Base-by-base conservation (phyloP, 2,329 filamentous ascomycete genomes). In the Scytalidium lignicola region DNA sequence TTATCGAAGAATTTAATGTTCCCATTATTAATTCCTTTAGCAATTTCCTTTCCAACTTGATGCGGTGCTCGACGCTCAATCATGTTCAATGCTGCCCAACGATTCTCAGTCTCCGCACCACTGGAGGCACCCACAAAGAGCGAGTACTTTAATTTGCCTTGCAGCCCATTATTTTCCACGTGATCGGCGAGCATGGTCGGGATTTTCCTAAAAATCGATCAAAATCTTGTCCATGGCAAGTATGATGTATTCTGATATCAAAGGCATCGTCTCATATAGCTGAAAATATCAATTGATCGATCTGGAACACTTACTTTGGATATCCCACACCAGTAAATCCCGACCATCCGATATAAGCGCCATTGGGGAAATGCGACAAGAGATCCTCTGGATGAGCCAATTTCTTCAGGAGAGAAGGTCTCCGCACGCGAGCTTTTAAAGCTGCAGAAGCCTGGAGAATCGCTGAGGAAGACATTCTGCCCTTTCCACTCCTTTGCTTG, bases 1-100 rank as follows among this genome's bases (percentile, higher is more conserved):
- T 95, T 95, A 68, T 95, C 90, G 65, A 95, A 95, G 70, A 95
- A 95, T 55, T 92, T 83, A 71, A 95, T 95, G 58, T 85, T 78
- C 41, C 90, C 90, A 59, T 85, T 83, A 68, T 95, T 95, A 71
- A 95, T 95, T 9, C 90, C 90, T 74, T 89, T 92, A 52, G 90
- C 82, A 57, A 95, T 95, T 51, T 87, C 79, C 74, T 95, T 95
- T 64, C 90, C 90, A 52, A 95, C 90, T 66, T 95, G 90, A 71
- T 95, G 90, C 49, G 90, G 90, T 58, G 82, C 80, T 49, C 90
- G 80, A 50, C 89, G 78, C 72, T 92, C 85, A 61, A 95, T 95
- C 90, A 95, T 95, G 70, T 95, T 85, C 55, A 92, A 74, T 3
- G 74, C 70, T n/a, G 90, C 90, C 90, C 90, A 95, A 68, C 90